phyloP scores from a whole-genome alignment of 148 eudicot genomes.

The Cornus kousa region DNA sequence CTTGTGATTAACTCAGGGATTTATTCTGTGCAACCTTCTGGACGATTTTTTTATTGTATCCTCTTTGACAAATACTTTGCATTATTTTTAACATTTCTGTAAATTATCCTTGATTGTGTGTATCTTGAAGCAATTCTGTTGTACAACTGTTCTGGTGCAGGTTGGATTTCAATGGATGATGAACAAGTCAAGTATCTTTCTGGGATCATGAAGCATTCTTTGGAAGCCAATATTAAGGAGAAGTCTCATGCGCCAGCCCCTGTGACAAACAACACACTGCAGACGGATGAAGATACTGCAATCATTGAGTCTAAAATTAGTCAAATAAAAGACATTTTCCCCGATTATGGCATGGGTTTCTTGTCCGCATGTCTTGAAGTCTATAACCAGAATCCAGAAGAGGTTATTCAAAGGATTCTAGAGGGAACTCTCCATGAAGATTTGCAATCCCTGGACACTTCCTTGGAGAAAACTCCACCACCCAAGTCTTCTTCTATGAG shows the following conservation, averaged over 20 bases:
- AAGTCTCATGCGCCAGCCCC: slow-evolving; percentile 27
- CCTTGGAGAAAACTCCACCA: slow-evolving; percentile 52
- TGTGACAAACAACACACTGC: slow-evolving; percentile 29
- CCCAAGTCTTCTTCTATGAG: slow-evolving; percentile 35
- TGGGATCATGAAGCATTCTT: slow-evolving; percentile 46
- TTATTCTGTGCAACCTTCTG: background rate
- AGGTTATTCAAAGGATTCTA: slow-evolving; percentile 86
- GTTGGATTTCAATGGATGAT: slow-evolving; percentile 74
- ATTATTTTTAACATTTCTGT: background rate
- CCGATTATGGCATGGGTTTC: slow-evolving; percentile 88
- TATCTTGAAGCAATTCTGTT: slow-evolving; percentile 10
- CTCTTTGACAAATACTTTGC: background rate
- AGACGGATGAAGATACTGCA: slow-evolving; percentile 62
- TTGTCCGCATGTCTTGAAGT: slow-evolving; percentile 85
- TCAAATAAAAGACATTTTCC: slow-evolving; percentile 90
- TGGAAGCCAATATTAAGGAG: slow-evolving; percentile 22
- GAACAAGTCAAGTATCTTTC: slow-evolving; percentile 66
- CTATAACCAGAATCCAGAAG: slow-evolving; percentile 84
- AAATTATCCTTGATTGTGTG: no score
- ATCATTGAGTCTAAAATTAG: slow-evolving; percentile 80
- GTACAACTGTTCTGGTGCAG: slow-evolving; percentile 36
- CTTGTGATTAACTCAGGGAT: background rate
- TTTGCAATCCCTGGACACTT: slow-evolving; percentile 56
- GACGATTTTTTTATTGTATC: background rate
- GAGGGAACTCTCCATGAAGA: slow-evolving; percentile 89